These are phyloP conservation scores for Entomophthora muscae DNA, from an alignment of 371 early-diverging fungal species.

Conservation along the genomic window DNA sequence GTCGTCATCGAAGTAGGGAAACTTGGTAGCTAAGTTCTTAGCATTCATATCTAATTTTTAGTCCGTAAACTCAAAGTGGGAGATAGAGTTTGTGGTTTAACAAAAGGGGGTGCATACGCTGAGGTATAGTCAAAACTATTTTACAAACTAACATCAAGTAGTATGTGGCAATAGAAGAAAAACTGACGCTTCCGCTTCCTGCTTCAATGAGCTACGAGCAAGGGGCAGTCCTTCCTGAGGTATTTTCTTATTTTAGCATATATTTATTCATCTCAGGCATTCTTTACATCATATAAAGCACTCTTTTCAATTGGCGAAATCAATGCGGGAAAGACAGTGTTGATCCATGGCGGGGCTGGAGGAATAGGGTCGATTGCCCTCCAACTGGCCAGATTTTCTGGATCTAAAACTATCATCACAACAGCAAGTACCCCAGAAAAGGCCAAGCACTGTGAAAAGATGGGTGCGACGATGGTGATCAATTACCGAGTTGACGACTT, in stretches of 20 bases:
- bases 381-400: slow-evolving; percentile 43
- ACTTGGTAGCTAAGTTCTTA: slow-evolving; percentile 16
- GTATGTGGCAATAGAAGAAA: slow-evolving; percentile 40
- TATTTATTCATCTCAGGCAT: slow-evolving; percentile 20
- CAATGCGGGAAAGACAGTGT: slow-evolving; percentile 25
- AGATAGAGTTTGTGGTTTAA: slow-evolving; percentile 50
- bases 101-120: slow-evolving; percentile 53
- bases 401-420: slow-evolving; percentile 40
- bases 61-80: slow-evolving; percentile 30
- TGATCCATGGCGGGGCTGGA: slow-evolving; percentile 66
- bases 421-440: slow-evolving; percentile 53
- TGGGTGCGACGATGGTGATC: slow-evolving; percentile 54
- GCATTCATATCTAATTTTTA: slow-evolving; percentile 9
- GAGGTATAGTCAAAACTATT: slow-evolving; percentile 22
- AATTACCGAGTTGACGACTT: slow-evolving; percentile 52
- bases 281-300: slow-evolving; percentile 68
- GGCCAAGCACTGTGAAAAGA: slow-evolving; percentile 31
- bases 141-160: slow-evolving; percentile 12
- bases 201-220: slow-evolving; percentile 30
- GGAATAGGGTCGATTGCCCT: slow-evolving; percentile 62
- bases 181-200: slow-evolving; percentile 38
- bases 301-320: slow-evolving; percentile 36
- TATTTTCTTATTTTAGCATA: slow-evolving; percentile 14
- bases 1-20: slow-evolving; percentile 29
- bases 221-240: slow-evolving; percentile 58